Evolutionary conservation across 2,329 filamentous ascomycete species (phyloP), one percentile per base, ranked within the genome.

Genomic region (Trichoderma gracile): DNA sequence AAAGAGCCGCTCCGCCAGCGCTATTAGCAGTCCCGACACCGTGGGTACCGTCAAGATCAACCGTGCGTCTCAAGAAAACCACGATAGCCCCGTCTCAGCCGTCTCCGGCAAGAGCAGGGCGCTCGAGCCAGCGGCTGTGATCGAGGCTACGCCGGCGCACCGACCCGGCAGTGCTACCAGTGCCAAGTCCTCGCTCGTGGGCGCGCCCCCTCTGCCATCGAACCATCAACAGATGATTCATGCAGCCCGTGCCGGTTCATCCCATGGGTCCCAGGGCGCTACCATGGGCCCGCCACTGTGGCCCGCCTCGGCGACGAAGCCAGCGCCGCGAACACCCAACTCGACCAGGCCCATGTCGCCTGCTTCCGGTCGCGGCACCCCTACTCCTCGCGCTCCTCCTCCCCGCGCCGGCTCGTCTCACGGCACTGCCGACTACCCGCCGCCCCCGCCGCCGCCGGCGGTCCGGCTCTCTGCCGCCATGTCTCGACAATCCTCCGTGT

Each of bases 211-310:
- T 38, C 81, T 97, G 65, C 94, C 93, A 46, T 71, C 81, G 14
- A 93, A 97, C 74, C 93, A 97, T 75, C 91, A 87, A 69, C 86
- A 95, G 77, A 88, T 85, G 65, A 97, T 97, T 70, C 89, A 94
- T 71, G 91, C 92, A 55, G 92, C 91, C 45, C 88, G 87, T 67
- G 81, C 83, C 30, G 78, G 80, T 23, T 86, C 86, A 5, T 78
- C 82, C 67, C 74, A 81, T 70, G 73, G 73, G 45, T 53, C 33
- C 23, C 58, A 76, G 68, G 78, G 77, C 15, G 40, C 52, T 3
- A 49, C 71, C 62, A 97, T 97, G 93, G 92, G 90, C 3, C 94
- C 94, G 54, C 94, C 94, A n/a, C 76, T 86, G 47, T 83, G 91
- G 71, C 92, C 93, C 38, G 92, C 93, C 54, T 96, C 92, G 65